Conservation (phyloP, 2,329 filamentous ascomycete genomes). For the Talaromyces verruculosus region DNA sequence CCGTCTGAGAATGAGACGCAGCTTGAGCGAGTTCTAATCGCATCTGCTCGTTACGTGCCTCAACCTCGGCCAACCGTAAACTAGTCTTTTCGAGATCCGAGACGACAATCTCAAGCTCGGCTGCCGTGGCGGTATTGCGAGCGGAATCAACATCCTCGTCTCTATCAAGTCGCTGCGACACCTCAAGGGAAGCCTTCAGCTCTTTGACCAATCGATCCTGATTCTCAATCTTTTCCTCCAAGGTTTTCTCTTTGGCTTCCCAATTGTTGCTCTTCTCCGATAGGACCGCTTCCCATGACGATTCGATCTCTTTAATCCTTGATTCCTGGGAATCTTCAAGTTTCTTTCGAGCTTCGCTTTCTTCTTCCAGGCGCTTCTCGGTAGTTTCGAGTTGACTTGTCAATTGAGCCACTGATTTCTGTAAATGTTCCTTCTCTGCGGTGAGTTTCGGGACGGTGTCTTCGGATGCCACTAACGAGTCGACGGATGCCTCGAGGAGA, state of each 20-base stretch:
- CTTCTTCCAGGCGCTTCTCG: slow-evolving; percentile 75
- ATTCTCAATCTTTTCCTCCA: slow-evolving; percentile 92
- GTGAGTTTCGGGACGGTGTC: slow-evolving; percentile 87
- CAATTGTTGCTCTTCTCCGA: slow-evolving; percentile 96
- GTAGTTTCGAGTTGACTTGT: slow-evolving; percentile 80
- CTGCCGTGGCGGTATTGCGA: slow-evolving; percentile 70
- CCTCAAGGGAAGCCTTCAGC: slow-evolving; percentile 95
- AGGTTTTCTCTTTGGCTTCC: slow-evolving; percentile 84
- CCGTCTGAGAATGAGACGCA: slow-evolving; percentile 66
- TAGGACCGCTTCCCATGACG: slow-evolving; percentile 84
- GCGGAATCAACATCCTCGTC: slow-evolving; percentile 64
- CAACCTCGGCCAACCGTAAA: slow-evolving; percentile 80
- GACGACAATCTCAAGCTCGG: slow-evolving; percentile 90
- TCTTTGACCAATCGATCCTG: slow-evolving; percentile 91
- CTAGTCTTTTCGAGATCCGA: slow-evolving; percentile 90
- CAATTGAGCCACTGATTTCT: slow-evolving; percentile 71
- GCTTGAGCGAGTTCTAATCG: slow-evolving; percentile 86
- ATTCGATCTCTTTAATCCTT: slow-evolving; percentile 84
- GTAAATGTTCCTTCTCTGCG: slow-evolving; percentile 85
- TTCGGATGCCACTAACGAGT: slow-evolving; percentile 86
- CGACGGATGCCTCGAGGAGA: slow-evolving; percentile 90
- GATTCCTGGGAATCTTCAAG: slow-evolving; percentile 74
- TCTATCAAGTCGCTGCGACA: slow-evolving; percentile 82
- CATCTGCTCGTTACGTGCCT: slow-evolving; percentile 91
- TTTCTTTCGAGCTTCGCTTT: slow-evolving; percentile 69